These are phyloP conservation scores for Halophytophthora polymorphica DNA, from an alignment of 352 stramenopile genomes.

Conservation along the genomic window DNA sequence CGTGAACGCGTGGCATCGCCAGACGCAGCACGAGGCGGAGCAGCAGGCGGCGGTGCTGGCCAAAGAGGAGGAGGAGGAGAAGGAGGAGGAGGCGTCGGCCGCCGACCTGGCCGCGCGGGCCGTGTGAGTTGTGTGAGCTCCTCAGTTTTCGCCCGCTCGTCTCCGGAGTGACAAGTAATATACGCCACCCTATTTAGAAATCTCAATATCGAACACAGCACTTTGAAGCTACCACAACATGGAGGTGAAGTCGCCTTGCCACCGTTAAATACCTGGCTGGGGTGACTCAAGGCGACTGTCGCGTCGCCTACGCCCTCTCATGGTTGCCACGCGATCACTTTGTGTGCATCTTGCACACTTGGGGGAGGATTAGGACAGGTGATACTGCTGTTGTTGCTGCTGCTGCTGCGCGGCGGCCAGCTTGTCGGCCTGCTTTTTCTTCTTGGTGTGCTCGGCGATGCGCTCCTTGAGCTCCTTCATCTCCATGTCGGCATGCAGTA, in stretches of 20 bases:
- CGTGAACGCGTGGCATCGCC: constrained; percentile 62
- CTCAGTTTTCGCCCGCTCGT: constrained; percentile 5
- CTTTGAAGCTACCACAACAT: too few relatives aligned
- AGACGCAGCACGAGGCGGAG: constrained; percentile 30
- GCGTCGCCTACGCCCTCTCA: too few relatives aligned
- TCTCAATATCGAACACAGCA: too few relatives aligned
- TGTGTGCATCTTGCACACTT: too few relatives aligned
- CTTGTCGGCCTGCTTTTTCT: constrained; percentile 70
- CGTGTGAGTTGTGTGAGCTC: constrained; percentile 30
- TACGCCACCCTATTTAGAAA: constrained; percentile 29
- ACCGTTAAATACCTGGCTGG: too few relatives aligned
- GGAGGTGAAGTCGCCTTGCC: too few relatives aligned
- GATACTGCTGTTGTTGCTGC: neutral
- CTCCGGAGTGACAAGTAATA: constrained; percentile 20
- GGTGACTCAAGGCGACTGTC: too few relatives aligned
- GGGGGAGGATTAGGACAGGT: neutral
- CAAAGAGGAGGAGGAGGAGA: constrained; percentile 1
- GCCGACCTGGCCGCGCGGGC: constrained; percentile 19
- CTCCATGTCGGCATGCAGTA: constrained; percentile 65
- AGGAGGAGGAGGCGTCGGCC: constrained; percentile 11
- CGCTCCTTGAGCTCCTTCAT: constrained; percentile 74
- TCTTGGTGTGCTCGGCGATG: constrained; percentile 74
- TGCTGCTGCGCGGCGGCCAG: constrained; percentile 20
- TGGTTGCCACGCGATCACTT: too few relatives aligned
- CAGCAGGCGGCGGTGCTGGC: constrained; percentile 1